Evolutionary conservation across 1,284 basidiomycete genomes (phyloP).

Genomic region (Inonotus hispidus): DNA sequence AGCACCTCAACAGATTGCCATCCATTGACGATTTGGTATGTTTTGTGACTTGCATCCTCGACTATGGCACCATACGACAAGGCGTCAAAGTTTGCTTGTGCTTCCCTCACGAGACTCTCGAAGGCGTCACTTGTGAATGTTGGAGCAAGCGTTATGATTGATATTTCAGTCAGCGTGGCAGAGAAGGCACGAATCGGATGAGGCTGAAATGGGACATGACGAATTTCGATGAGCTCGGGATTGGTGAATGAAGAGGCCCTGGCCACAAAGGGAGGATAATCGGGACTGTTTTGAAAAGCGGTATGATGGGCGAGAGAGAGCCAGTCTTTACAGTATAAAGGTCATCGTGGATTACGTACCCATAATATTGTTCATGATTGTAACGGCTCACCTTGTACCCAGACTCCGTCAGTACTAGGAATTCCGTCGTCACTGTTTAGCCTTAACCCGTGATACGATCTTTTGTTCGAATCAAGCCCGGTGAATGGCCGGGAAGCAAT

Average conservation of each 20-base stretch:
- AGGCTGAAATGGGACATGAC: constrained; percentile 11
- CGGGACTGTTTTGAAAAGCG: constrained; percentile 12
- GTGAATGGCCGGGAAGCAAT: neutral
- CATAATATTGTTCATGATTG: neutral
- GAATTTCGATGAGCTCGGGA: neutral
- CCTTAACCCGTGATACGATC: constrained; percentile 8
- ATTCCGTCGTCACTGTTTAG: neutral
- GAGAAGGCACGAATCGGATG: constrained; percentile 4
- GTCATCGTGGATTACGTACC: neutral
- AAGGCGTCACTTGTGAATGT: neutral
- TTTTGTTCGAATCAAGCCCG: neutral
- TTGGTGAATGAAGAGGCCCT: constrained; percentile 7
- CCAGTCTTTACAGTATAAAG: constrained; percentile 8
- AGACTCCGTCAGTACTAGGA: neutral
- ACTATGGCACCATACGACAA: neutral
- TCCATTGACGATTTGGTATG: constrained; percentile 4
- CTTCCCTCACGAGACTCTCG: neutral
- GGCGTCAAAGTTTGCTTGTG: neutral
- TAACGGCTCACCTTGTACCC: neutral
- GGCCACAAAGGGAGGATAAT: constrained; percentile 13
- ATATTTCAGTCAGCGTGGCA: constrained; percentile 11
- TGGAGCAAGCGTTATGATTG: constrained; percentile 9
- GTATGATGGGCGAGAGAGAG: constrained; percentile 12
- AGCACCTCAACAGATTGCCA: constrained; percentile 11
- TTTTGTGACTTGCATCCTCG: neutral